Base-by-base conservation (phyloP, 768 basidiomycete species). In the Xerocomus spinulosus region DNA sequence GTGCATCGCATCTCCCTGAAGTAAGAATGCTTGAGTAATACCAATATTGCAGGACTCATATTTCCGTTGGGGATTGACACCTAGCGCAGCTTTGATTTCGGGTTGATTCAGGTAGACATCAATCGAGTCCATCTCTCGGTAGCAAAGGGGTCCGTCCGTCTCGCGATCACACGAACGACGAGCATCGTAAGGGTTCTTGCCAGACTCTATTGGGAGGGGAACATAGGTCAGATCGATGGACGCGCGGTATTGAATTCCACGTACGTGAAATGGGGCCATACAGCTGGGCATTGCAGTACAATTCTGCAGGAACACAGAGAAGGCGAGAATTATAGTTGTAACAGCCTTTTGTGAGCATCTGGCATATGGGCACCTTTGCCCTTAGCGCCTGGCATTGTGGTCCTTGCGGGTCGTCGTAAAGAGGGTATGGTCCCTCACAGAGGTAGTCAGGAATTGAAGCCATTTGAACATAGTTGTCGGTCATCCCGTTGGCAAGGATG, bases 171-270 rank as follows among this genome's bases (percentile, higher is more conserved):
- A 96, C 52, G 71, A 75, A 47, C 65, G 70, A 52, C 92, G 82
- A 4, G 89, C 86, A 58, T 97, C 94, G 66, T 97, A 98, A 9
- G 89, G 83, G 69, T 97, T 98, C 40, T 85, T 64, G 3, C 86
- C 87, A n/a, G 75, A 70, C 63, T 81, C 82, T 86, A 32, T 50
- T 8, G 26, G 38, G 33, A 20, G 14, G 38, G 41, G 49, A 34
- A 23, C 24, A 18, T n/a, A 33, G 29, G 36, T 48, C 44, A 44
- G 17, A 9, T 37, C 12, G 9, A 28, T 14, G 5, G 13, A 35
- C 14, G 29, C 15, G 2, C 29, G 9, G 44, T 4, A 15, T 37
- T 9, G 15, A 5, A 17, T 7, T 9, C 21, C 12, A 74, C 83
- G 44, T 59, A 87, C 86, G 77, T 64, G 84, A 77, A 15, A 94